Evolutionary conservation across 257 asterid genomes (phyloP), one percentile per base, ranked within the genome.

Genomic region (Primulina huaijiensis): DNA sequence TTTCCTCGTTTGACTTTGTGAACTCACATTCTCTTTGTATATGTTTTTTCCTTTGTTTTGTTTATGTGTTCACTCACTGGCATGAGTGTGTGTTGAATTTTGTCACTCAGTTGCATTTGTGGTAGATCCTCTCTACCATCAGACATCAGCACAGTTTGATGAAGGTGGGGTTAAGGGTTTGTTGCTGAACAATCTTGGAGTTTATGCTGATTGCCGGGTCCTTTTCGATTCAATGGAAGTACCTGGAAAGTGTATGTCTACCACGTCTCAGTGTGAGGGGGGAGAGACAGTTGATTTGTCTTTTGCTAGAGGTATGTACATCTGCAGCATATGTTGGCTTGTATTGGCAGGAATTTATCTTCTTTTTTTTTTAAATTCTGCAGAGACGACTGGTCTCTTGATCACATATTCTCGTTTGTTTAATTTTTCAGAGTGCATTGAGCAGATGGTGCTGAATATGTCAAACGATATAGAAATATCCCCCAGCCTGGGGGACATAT

Each of bases 121-220:
- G 72, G 95, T 94, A 21, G 99, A 94, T 78, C 97, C 99, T 75
- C 97, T 94, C 64, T 94, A 94, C 81, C 99, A 94, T 72, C 99
- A 94, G 84, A 94, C 96, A 52, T 87, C 98, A 19, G 95, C 98
- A 73, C 96, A 90, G 87, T 92, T 90, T 81, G 98, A 92, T 78
- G 98, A 94, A 88, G 97, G 99, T 62, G 99, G 99, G 35, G 97
- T 96, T 3, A 94, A 88, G 85, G 99, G 99, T 68, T 83, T 94
- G 72, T 77, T 94, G 75, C 78, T 94, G 86, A 91, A 91, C 86
- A 94, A 94, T 78, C 90, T 94, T 30, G 97, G 99, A 74, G 90
- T 94, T 56, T 94, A 89, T 83, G 95, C 86, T 60, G 78, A 83
- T 75, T 94, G 99, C 84, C 82, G 80, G 74, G 96, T 94, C 77